Evolutionary conservation across 2,329 filamentous ascomycete species (phyloP), one percentile per base, ranked within the genome.

Genomic region (Pseudocercospora macadamiae): DNA sequence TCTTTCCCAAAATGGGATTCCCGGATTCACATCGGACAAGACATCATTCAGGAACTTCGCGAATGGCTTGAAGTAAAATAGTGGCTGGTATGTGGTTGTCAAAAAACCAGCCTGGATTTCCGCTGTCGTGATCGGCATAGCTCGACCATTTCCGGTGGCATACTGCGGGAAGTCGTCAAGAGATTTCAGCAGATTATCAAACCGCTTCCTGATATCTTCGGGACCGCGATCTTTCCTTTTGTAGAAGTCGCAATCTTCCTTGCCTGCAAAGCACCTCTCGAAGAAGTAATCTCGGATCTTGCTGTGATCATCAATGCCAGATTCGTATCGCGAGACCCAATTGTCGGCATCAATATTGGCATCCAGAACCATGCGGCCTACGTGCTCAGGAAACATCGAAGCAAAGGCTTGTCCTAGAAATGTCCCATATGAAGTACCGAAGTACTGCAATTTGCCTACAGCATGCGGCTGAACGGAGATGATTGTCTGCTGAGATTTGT

Each of bases 301-400:
- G 12, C 57, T 57, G 26, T 62, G 57, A 30, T 65, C 64, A 28
- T 65, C 60, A 45, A 63, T 64, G 36, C 55, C 55, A 23, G 57
- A 57, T 32, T 65, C 64, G 25, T 63, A 64, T 14, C 59, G 56
- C 18, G 56, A 58, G 5, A 59, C 51, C 63, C 63, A 65, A 19
- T 65, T 65, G 52, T 73, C 76, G 51, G 67, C 74, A 60, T 72
- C 68, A 2, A 71, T 62, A 47, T 77, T 76, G 6, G 58, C 57
- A 25, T 60, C 57, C 18, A 60, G 26, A 12, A 60, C 47, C 57
- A 60, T 60, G 3, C 57, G 53, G 14, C 53, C 57, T 8, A 60
- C 53, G 26, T 53, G 39, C 19, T 60, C 53, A 16, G 57, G 53
- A 21, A 55, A 55, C 57, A 52, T 52, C n/a, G 57, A 45, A 7